Percentiles rank a stretch among this genome's conserved stretches.
phyloP scores from a whole-genome alignment of 2,329 filamentous ascomycete species.

The Fusarium sp. region DNA sequence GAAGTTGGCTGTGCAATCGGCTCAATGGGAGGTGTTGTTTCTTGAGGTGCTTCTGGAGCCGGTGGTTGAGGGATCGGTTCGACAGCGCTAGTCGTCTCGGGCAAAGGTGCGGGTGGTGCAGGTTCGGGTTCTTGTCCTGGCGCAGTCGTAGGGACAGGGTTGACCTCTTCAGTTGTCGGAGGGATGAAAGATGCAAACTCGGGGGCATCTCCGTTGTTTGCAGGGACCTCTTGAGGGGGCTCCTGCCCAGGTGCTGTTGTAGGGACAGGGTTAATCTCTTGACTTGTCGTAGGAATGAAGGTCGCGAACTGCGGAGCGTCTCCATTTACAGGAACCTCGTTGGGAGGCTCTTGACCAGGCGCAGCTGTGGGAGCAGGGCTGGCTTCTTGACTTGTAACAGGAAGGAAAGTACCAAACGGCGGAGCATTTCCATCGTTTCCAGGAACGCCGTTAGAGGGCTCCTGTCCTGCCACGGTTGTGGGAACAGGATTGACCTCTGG shows the following conservation, averaged over 20 bases:
- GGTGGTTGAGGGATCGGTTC: constrained; percentile 12
- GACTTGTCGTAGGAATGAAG: constrained; percentile 26
- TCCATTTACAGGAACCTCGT: constrained; percentile 13
- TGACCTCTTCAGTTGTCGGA: constrained; percentile 17
- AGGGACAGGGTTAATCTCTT: constrained; percentile 9
- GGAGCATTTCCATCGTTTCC: constrained; percentile 18
- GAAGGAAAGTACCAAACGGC: constrained; percentile 33
- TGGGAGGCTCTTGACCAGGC: constrained; percentile 8
- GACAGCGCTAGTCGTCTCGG: constrained; percentile 11
- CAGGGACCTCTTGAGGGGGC: constrained; percentile 1
- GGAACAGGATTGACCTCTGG: constrained; percentile 15
- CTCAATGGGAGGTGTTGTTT: constrained; percentile 16
- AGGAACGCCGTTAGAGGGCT: constrained; percentile 3
- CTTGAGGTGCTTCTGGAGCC: constrained; percentile 3
- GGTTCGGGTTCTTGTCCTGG: constrained; percentile 22
- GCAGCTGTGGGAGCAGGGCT: constrained; percentile 16
- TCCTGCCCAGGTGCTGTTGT: constrained; percentile 23
- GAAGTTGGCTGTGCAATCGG: constrained; percentile 10
- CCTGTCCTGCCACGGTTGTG: constrained; percentile 21
- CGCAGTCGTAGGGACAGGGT: constrained; percentile 15
- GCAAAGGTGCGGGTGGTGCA: constrained; percentile 4
- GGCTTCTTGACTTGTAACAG: constrained; percentile 19
- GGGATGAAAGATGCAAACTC: constrained; percentile 36
- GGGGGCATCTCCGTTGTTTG: constrained; percentile 15
- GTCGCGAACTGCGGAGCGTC: constrained; percentile 32